Evolutionary conservation across 2,329 filamentous ascomycete species (phyloP), one percentile per base, ranked within the genome.

Genomic region (Xylariaceae sp.): DNA sequence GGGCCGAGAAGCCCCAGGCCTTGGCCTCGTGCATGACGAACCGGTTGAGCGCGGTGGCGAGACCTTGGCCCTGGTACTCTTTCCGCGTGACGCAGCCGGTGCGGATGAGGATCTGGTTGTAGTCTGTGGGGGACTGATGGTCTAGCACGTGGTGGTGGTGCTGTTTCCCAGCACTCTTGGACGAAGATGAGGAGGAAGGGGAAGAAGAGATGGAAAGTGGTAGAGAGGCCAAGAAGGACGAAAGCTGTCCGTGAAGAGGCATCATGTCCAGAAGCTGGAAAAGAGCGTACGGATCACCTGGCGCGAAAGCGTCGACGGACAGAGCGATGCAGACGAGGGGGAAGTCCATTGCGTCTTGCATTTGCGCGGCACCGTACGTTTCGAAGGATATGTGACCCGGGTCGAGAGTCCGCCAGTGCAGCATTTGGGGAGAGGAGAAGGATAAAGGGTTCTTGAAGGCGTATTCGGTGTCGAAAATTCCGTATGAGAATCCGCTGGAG

Each of bases 321-420:
- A 60, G 43, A 2, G 56, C 57, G 15, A 61, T 36, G 8, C 52
- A 57, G 2, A 57, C 56, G 7, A 59, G 47, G 1, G 56, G 56
- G 33, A 61, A 60, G 34, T 59, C 57, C 58, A 61, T 61, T 31
- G 52, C 37, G 36, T 52, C 52, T 2, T 56, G 49, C 17, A 59
- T 43, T 27, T 33, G 27, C 6, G 29, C 28, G 5, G 23, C 31
- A 9, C 41, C 41, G 21, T 32, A 21, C 7, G 16, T 18, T 31
- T 43, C 41, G 29, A 43, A 43, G 4, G 34, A 36, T 8, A 18
- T 3, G 7, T 19, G 21, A 3, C 27, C 31, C n/a, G 19, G 19
- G 15, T 43, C 41, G 11, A 50, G 47, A 42, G 42, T 38, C 9
- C 34, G 34, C 56, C 56, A 61, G 43, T 53, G 54, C n/a, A 61